Conservation (phyloP, 768 basidiomycete species). For the Sporobolomyces roseus region DNA sequence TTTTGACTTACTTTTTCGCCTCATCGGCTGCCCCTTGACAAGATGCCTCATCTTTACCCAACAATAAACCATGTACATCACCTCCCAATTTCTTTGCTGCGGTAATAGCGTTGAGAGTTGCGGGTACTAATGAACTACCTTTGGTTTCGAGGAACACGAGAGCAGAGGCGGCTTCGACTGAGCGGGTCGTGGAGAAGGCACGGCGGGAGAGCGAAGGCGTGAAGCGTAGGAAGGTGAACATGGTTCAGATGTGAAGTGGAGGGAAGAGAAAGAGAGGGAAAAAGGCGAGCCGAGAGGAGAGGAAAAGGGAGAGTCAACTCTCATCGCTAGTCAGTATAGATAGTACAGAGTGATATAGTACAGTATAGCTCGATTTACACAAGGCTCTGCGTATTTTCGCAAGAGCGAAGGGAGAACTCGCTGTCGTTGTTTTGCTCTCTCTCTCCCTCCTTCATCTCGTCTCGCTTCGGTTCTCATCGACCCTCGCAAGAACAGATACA, state of each 20-base stretch:
- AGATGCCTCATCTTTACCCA: constrained; percentile 66
- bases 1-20: too few relatives aligned
- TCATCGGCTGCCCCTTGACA: too few relatives aligned
- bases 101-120: constrained; percentile 82
- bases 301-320: neutral
- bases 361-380: too few relatives aligned
- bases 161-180: constrained; percentile 51
- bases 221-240: neutral
- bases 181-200: constrained; percentile 7
- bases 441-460: too few relatives aligned
- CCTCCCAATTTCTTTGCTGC: constrained; percentile 84
- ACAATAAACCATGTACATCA: constrained; percentile 71
- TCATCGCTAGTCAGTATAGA: too few relatives aligned
- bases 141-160: constrained; percentile 88
- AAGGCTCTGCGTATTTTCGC: too few relatives aligned
- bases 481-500: too few relatives aligned
- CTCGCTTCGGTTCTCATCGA: too few relatives aligned
- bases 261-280: too few relatives aligned
- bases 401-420: too few relatives aligned
- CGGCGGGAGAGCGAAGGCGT: neutral
- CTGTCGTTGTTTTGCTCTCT: too few relatives aligned
- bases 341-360: too few relatives aligned
- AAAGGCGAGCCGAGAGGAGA: neutral
- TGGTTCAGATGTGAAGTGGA: neutral
- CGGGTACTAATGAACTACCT: constrained; percentile 72